Evolutionary conservation across 495 filamentous ascomycete genomes (phyloP), one percentile per base, ranked within the genome.

Genomic region (Neurospora tetrasperma): DNA sequence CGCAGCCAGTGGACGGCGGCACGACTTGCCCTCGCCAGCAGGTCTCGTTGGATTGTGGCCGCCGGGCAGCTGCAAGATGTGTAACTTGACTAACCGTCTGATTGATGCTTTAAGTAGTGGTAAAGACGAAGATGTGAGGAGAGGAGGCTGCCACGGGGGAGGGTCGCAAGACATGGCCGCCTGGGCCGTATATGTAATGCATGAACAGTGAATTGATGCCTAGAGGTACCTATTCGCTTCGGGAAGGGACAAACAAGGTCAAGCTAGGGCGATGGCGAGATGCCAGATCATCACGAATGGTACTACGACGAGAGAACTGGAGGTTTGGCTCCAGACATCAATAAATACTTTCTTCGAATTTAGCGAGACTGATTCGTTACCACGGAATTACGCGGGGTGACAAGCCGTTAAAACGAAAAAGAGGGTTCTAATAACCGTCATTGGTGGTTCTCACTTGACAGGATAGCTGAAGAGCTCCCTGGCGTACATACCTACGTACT

Each of bases 271-370:
- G 66, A 73, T 73, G 71, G 71, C 42, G 66, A 73, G 66, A 39
- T 73, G 71, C 66, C 68, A 73, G 71, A 70, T 72, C 69, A 70
- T 68, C 71, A 46, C 40, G 41, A 42, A 31, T 31, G 54, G 54
- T 16, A 66, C 27, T 14, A 27, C 12, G 14, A 66, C 27, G 27
- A 66, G 20, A 66, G 14, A 31, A 35, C 54, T 9, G 31, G 31
- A 38, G 54, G 31, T 35, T 66, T 66, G 23, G 54, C 27, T 18
- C 7, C 14, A 35, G 14, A 66, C 27, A 12, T 16, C 9, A 9
- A 7, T 35, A 31, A 16, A 35, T 18, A 66, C 54, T 38, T 66
- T 62, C 54, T 27, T 62, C 27, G 54, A 12, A 27, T 66, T 66
- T 7, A 18, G 27, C 35, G 23, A 62, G 14, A 31, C 54, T 35